Conservation (phyloP, 352 stramenopile genomes). For the Phytophthora kernoviae region DNA sequence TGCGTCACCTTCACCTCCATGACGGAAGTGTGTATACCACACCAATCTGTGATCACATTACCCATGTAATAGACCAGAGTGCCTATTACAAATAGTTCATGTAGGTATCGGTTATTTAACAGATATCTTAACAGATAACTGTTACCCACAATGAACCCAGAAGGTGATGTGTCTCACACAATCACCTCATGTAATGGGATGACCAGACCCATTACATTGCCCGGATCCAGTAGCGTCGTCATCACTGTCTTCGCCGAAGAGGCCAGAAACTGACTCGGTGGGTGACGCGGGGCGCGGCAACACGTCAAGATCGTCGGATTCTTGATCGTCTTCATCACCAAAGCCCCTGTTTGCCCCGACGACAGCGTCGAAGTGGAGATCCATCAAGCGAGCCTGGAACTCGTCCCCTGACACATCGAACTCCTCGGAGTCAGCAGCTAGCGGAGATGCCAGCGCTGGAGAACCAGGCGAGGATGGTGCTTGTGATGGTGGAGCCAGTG, state of each 20-base stretch:
- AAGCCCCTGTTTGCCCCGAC: neutral
- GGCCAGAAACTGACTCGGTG: neutral
- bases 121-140: too few species aligned
- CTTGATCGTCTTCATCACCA: neutral
- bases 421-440: neutral
- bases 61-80: too few species aligned
- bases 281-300: neutral
- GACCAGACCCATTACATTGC: too few species aligned
- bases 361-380: neutral
- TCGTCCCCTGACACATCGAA: neutral
- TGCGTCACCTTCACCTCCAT: too few species aligned
- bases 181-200: too few species aligned
- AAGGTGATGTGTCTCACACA: too few species aligned
- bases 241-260: neutral
- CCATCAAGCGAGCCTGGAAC: neutral
- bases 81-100: too few species aligned
- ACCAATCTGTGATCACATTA: too few species aligned
- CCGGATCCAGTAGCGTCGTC: neutral
- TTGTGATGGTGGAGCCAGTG: neutral
- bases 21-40: too few species aligned
- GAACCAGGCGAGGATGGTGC: neutral
- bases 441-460: neutral
- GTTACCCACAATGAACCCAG: too few species aligned
- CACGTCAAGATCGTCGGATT: neutral
- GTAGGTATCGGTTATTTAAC: too few species aligned